Conservation (phyloP, 106 monocot genomes). For the Dioscorea alata region DNA sequence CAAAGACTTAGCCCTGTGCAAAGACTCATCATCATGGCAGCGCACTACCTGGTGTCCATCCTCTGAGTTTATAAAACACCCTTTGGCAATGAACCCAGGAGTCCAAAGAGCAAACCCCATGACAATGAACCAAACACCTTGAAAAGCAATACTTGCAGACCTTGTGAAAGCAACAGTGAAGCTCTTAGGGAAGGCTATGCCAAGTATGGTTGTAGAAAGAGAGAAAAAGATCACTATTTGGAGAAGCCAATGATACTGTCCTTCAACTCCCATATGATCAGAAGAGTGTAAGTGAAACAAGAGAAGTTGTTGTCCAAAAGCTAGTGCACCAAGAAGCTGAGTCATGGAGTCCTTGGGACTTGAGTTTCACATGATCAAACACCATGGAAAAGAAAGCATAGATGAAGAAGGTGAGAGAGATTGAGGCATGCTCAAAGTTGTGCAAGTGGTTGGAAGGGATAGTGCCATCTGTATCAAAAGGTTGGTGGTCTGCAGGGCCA, state of each 20-base stretch:
- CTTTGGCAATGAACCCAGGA: constrained; percentile 23
- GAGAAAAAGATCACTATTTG: constrained; percentile 57
- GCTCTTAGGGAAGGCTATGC: constrained; percentile 38
- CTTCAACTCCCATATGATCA: constrained; percentile 87
- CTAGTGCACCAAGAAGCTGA: constrained; percentile 36
- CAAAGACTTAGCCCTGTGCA: constrained; percentile 29
- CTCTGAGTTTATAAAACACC: constrained; percentile 34
- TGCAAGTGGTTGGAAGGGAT: constrained; percentile 88
- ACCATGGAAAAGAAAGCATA: constrained; percentile 45
- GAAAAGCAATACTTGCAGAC: constrained; percentile 51
- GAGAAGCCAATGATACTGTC: constrained; percentile 75
- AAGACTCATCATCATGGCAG: constrained; percentile 18
- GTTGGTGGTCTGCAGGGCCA: constrained; percentile 61
- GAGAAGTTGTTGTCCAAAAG: constrained; percentile 64
- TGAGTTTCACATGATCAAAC: constrained; percentile 27
- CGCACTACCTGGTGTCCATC: constrained; percentile 25
- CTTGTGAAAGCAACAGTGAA: constrained; percentile 49
- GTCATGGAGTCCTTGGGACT: constrained; percentile 23
- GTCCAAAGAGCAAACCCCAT: constrained; percentile 36
- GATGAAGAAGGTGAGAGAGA: constrained; percentile 56
- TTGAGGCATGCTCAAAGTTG: constrained; percentile 92
- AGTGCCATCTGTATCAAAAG: constrained; percentile 65
- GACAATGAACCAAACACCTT: constrained; percentile 26
- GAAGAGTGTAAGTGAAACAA: constrained; percentile 80
- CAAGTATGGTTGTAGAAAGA: constrained; percentile 48